Base-by-base conservation (phyloP, 768 basidiomycete species). In the Suillus hirtellus region DNA sequence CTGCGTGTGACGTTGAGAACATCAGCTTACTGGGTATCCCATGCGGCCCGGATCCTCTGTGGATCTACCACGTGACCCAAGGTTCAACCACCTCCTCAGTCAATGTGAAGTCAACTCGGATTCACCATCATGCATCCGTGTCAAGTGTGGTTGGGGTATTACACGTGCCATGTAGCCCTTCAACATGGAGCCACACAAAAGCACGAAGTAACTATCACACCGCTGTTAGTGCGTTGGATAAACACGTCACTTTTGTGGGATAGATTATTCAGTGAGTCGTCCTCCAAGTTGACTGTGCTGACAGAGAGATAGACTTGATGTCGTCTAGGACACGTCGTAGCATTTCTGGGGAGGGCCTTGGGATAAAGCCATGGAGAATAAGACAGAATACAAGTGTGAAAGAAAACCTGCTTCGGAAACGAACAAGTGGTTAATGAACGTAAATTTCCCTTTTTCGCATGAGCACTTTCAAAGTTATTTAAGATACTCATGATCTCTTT, bases 1-100 rank as follows among this genome's bases (percentile, higher is more conserved):
- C 24, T 40, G 55, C 55, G 55, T 56, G 55, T 40, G 55, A 56
- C 24, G 37, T 40, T 56, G 37, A 56, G 55, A 56, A 40, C 37
- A 56, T 40, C 55, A 24, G 37, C 55, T 46, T 55, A 38, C 37
- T 38, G 35, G 31, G 24, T 11, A 17, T 27, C 4, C 47, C 21
- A 34, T 4, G 2, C 52, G 52, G 52, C 31, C 52, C 52, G 52
- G 50, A 52, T 52, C 52, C 19, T 11, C 27, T 31, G 1, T 12
- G 2, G 27, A 34, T 11, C 7, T 24, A 4, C 37, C 55, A 56
- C 55, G 55, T 56, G 49, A 49, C 24, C 15, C 49, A 21, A 12
- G 3, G 10, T 46, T 46, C n/a, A 46, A 3, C 15, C 14, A 5
- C 9, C 8, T 19, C 8, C 8, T 8, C n/a, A 10, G 44, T n/a